Evolutionary conservation across 495 filamentous ascomycete species (phyloP).

Genomic region (Penicillium goetzii): DNA sequence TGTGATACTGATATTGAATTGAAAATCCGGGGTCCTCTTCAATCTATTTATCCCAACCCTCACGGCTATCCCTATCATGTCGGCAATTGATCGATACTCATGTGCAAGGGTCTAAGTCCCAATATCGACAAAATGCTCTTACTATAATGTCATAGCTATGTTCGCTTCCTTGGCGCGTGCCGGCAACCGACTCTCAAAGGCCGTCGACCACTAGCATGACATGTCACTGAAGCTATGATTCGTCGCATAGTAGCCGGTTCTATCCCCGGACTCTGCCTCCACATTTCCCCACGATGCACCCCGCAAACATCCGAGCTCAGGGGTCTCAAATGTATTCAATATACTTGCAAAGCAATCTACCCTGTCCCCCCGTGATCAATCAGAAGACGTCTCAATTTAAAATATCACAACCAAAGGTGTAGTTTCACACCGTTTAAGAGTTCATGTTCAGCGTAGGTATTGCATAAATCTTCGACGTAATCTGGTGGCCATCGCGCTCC

Average conservation of each 20-base stretch:
- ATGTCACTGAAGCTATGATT: background rate
- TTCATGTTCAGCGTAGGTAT: too few relatives aligned
- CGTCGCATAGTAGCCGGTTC: background rate
- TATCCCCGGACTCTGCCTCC: background rate
- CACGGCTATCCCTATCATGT: background rate
- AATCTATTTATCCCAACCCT: background rate
- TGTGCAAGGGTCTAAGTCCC: background rate
- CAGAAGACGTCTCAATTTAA: background rate
- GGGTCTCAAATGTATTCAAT: background rate
- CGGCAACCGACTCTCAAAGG: background rate
- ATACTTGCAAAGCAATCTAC: background rate
- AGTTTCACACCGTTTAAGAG: too few relatives aligned
- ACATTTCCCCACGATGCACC: background rate
- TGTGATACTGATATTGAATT: background rate
- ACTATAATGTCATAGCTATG: background rate
- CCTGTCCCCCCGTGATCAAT: background rate
- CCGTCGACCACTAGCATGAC: background rate
- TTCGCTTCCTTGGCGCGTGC: background rate
- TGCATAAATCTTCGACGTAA: background rate
- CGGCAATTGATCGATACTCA: background rate
- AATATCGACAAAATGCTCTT: too few relatives aligned
- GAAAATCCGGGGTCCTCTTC: background rate
- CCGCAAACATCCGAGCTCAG: background rate
- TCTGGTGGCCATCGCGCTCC: background rate
- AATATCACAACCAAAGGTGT: too few relatives aligned